phyloP scores from a whole-genome alignment of 306 rosid genomes.

The Trifolium dubium region DNA sequence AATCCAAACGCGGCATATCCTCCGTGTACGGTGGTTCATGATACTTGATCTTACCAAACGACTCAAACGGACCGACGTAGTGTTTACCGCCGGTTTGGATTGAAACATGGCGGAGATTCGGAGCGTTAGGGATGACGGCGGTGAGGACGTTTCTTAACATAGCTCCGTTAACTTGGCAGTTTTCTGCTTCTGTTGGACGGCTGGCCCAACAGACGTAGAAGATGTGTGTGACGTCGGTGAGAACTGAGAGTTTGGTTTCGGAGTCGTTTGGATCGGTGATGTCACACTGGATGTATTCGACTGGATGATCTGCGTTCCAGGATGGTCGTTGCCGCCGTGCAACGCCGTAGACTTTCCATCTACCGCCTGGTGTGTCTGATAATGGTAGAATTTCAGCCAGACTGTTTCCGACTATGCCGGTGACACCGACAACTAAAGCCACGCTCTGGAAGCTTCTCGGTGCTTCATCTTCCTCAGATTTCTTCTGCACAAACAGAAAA shows the following conservation, averaged over 20 bases:
- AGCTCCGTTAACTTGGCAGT: conserved; percentile 58
- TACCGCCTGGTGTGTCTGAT: conserved; percentile 73
- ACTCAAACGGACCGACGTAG: conserved; percentile 62
- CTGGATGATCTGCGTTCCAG: conserved; percentile 75
- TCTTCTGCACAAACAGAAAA: conserved; percentile 50
- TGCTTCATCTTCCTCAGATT: conserved; percentile 57
- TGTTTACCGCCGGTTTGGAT: conserved; percentile 75
- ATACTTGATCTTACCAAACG: conserved; percentile 30
- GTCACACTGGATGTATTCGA: conserved; percentile 75
- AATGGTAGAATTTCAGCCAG: conserved; percentile 79
- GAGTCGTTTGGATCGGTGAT: conserved; percentile 59
- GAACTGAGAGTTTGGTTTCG: conserved; percentile 57
- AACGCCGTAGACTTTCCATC: conserved; percentile 83
- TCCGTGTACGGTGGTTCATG: conserved; percentile 78
- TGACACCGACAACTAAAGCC: conserved; percentile 64
- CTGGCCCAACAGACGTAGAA: conserved; percentile 68
- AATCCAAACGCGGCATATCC: conserved; percentile 61
- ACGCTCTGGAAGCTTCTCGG: conserved; percentile 55
- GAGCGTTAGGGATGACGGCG: conserved; percentile 64
- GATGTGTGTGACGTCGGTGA: conserved; percentile 71
- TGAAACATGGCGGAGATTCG: conserved; percentile 68
- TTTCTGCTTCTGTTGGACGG: conserved; percentile 60
- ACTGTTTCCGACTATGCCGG: conserved; percentile 81
- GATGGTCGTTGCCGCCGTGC: conserved; percentile 75
- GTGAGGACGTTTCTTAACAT: conserved; percentile 62